Evolutionary conservation across 2,329 filamentous ascomycete genomes (phyloP), one percentile per base, ranked within the genome.

Genomic region (Ophioceras dolichostomum): DNA sequence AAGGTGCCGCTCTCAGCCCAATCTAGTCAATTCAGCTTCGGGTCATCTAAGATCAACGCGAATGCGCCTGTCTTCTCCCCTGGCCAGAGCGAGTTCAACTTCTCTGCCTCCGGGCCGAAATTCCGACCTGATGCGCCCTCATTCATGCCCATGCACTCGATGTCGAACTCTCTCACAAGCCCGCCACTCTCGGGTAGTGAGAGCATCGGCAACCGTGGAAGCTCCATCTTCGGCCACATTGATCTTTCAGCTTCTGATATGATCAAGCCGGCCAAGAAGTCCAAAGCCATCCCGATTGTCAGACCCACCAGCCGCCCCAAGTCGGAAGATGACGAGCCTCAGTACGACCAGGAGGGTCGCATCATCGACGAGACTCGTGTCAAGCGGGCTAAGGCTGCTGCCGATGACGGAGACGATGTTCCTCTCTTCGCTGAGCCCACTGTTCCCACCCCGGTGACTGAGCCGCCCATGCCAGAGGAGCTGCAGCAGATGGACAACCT

Each of bases 221-320:
- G 61, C 43, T 69, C 72, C 37, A 83, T 87, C 47, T 86, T 87
- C 53, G 70, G 76, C 34, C 78, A 77, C 30, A 79, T 88, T 45
- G 72, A 76, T 43, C 60, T 83, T 22, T 72, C 67, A 38, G 57
- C 68, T 22, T 67, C 70, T 12, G 77, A 84, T 17, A 68, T 76
- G 35, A 60, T 74, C 20, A 82, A 82, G 49, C 71, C 79, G 6
- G 56, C 61, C 1, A 86, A 83, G 59, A 77, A 76, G 47, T 84
- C 79, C 4, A 95, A 91, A 60, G 86, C 86, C 9, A 73, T 94
- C 38, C 83, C 87, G 0, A 93, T 94, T 43, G 60, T 89, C 9
- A 69, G 68, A 28, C 83, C 83, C 1, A 67, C 76, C 40, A 76
- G 65, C 47, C 76, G 64, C 47, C 57, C 55, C 2, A 53, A 57